Base-by-base conservation (phyloP, 257 asterid species). In the Apocynum venetum region DNA sequence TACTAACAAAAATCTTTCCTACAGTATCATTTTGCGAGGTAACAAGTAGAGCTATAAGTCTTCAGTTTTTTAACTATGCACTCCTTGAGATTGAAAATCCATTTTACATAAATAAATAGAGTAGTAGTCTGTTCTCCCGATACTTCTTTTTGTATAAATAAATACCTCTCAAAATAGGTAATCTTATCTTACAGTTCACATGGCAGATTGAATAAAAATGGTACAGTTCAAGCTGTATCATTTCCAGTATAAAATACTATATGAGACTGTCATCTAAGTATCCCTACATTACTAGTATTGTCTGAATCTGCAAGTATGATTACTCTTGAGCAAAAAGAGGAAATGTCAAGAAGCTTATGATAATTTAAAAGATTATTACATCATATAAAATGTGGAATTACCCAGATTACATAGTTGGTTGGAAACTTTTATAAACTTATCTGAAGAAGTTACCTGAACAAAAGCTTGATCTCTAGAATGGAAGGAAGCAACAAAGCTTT, bases 401-500 rank as follows among this genome's bases (percentile, higher is more conserved):
- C 38, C 65, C n/a, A 59, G 2, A 59, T n/a, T n/a, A 25, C 31
- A 25, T 8, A 8, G 15, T 40, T n/a, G 17, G 41, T 8, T 31
- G 31, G 67, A 36, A 64, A 52, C 8, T 46, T n/a, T 51, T 35
- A 66, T 57, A 78, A 43, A 77, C 10, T 38, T 63, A 75, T n/a
- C 66, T 20, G 49, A 46, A 40, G 38, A 73, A 74, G 44, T 71
- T 90, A 94, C 98, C 98, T 92, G 85, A 70, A 94, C 76, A 72
- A 94, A 94, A 59, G 93, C 77, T 81, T 78, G 96, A 80, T 91
- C 97, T 79, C 78, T 86, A 61, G 12, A 68, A 7, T 93, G 90
- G 82, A 92, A 94, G 65, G 98, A 94, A 76, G 88, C 87, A 15
- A 94, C 83, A 74, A 91, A 94, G 84, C 95, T 94, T 52, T 94